Evolutionary conservation across 176 grass and related monocot species (phyloP).

Genomic region (Miscanthus lutarioriparius): DNA sequence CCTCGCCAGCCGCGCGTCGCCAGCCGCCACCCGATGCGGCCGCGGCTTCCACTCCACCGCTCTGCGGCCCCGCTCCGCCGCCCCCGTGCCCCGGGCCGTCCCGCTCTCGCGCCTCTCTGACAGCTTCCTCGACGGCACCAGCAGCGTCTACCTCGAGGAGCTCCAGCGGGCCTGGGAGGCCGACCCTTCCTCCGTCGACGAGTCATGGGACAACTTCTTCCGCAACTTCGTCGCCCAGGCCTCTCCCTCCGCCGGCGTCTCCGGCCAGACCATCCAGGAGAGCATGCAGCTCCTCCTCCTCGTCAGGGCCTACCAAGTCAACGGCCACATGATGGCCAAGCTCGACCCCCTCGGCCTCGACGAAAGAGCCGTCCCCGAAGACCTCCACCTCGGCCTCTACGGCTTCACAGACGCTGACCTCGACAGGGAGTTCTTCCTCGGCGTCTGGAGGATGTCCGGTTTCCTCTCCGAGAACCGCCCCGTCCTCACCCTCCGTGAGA

Average conservation of each 20-base stretch:
- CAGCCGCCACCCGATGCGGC: conserved; percentile 24
- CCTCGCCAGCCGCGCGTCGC: conserved; percentile 35
- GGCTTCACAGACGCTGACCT: conserved; percentile 85
- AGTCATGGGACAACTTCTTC: conserved; percentile 95
- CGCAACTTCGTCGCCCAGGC: conserved; percentile 71
- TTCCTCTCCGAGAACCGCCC: conserved; percentile 93
- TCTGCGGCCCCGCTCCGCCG: conserved; percentile 30
- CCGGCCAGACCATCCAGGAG: conserved; percentile 85
- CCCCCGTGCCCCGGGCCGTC: conserved; percentile 56
- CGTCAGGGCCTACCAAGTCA: conserved; percentile 86
- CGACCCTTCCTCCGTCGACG: conserved; percentile 67
- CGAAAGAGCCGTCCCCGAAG: conserved; percentile 53
- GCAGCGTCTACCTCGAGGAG: conserved; percentile 82
- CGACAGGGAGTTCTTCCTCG: conserved; percentile 93
- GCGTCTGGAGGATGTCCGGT: conserved; percentile 80
- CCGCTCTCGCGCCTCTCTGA: conserved; percentile 70
- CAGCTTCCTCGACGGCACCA: conserved; percentile 82
- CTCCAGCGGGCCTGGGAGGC: conserved; percentile 80
- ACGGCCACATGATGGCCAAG: conserved; percentile 84
- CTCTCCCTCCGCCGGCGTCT: conserved; percentile 42
- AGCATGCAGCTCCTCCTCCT: conserved; percentile 83
- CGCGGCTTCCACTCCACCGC: conserved; percentile 55
- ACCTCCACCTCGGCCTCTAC: conserved; percentile 58
- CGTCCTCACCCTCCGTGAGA: conserved; percentile 79
- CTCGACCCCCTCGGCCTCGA: conserved; percentile 80